A percentile compares a stretch with the other conserved stretches of the same genome.
phyloP scores from a whole-genome alignment of 352 stramenopile species.

The Phytophthora fragariaefolia region DNA sequence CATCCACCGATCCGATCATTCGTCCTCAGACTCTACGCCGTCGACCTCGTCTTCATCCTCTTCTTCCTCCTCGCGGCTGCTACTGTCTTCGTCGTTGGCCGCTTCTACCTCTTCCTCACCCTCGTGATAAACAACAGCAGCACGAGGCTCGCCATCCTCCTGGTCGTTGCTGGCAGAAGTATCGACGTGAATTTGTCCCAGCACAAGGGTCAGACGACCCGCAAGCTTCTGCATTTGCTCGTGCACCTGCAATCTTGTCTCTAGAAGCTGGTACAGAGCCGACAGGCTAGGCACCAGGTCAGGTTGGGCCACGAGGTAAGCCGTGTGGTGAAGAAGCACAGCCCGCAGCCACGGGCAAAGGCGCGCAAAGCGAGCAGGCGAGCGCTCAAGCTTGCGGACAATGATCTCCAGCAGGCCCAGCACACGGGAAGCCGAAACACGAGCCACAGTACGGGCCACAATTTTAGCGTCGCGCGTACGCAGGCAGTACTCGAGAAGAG shows the following conservation, averaged over 20 bases:
- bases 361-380: constrained; percentile 73
- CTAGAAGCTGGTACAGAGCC: constrained; percentile 84
- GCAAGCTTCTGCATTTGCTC: constrained; percentile 86
- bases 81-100: constrained; percentile 43
- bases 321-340: constrained; percentile 85
- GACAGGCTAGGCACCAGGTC: constrained; percentile 85
- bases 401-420: constrained; percentile 80
- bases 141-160: constrained; percentile 54
- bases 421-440: constrained; percentile 76
- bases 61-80: constrained; percentile 63
- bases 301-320: constrained; percentile 85
- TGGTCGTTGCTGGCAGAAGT: constrained; percentile 41
- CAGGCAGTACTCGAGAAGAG: constrained; percentile 85
- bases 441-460: constrained; percentile 77
- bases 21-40: constrained; percentile 43
- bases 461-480: constrained; percentile 80
- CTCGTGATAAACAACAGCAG: constrained; percentile 75
- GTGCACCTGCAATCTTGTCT: constrained; percentile 84
- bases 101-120: constrained; percentile 51
- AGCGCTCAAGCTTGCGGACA: constrained; percentile 86
- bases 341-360: constrained; percentile 87
- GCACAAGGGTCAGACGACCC: constrained; percentile 79
- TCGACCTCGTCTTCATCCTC: constrained; percentile 50
- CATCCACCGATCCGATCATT: constrained; percentile 42
- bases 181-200: constrained; percentile 86